phyloP scores from a whole-genome alignment of 2,329 filamentous ascomycete genomes.

The Cladobotryum protrusum region DNA sequence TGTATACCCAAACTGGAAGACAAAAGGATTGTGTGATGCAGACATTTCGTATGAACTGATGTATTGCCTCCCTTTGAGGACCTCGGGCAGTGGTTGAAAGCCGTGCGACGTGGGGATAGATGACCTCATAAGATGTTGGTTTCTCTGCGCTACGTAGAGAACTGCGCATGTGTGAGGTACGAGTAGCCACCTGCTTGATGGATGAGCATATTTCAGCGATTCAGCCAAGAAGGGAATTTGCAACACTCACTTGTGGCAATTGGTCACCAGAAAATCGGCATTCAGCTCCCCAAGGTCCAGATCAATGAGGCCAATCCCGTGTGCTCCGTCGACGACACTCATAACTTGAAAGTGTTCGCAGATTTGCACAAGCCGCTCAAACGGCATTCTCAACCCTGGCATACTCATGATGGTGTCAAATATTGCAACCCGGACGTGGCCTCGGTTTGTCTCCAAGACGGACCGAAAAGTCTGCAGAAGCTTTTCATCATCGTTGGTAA shows the following conservation, averaged over 20 bases:
- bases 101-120: no score
- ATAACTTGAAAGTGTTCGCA: constrained; percentile 1
- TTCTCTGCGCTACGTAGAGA: constrained; percentile 4
- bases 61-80: no score
- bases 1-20: constrained; percentile 8
- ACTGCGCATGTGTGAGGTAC: constrained; percentile 7
- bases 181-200: constrained; percentile 3
- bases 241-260: constrained; percentile 8
- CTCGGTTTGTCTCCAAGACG: constrained; percentile 2
- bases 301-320: constrained; percentile 7
- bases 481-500: constrained; percentile 1
- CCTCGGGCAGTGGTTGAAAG: no score
- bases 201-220: neutral
- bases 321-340: constrained; percentile 6
- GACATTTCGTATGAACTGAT: no score
- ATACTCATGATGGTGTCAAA: constrained; percentile 9
- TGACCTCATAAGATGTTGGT: no score
- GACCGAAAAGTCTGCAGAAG: constrained; percentile 3
- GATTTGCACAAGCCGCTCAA: neutral
- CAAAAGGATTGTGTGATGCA: no score
- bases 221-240: no score
- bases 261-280: constrained; percentile 2
- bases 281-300: constrained; percentile 2
- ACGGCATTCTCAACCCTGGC: constrained; percentile 6
- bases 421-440: constrained; percentile 2